Evolutionary conservation across 768 basidiomycete species (phyloP).

Genomic region (Trametes maxima): DNA sequence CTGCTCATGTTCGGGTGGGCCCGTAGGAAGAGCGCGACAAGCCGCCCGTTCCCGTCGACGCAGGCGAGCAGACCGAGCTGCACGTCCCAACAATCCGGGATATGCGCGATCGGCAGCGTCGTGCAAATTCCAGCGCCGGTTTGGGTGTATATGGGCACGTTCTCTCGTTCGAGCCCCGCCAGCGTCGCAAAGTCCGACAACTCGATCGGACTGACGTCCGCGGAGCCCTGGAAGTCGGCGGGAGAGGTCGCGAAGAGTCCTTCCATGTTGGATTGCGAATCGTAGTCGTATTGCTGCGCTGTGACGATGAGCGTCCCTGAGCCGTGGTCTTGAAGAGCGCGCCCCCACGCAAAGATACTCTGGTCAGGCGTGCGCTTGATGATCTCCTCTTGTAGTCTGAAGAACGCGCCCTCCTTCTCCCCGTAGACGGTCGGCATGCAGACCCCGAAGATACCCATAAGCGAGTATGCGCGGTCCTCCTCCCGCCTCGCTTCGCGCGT

Average conservation of each 20-base stretch:
- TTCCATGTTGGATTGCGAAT: not conserved
- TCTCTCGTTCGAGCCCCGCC: not conserved
- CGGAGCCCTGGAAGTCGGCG: conserved; percentile 3
- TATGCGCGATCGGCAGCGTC: conserved; percentile 4
- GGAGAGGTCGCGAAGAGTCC: conserved; percentile 17
- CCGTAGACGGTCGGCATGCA: conserved; percentile 15
- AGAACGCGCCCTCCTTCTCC: conserved; percentile 12
- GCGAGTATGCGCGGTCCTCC: conserved; percentile 23
- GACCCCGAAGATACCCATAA: conserved; percentile 21
- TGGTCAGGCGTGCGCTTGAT: conserved; percentile 12
- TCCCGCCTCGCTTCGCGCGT: conserved; percentile 6
- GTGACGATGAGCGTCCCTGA: not conserved
- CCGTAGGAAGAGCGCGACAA: conserved; percentile 16
- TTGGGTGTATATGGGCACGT: conserved; percentile 9
- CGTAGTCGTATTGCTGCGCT: conserved; percentile 16
- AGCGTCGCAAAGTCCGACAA: not conserved
- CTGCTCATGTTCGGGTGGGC: not conserved
- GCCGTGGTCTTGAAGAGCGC: not conserved
- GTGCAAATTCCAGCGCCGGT: conserved; percentile 11
- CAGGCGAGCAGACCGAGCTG: conserved; percentile 16
- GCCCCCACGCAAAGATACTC: conserved; percentile 18
- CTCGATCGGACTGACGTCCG: conserved; percentile 8
- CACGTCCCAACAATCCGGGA: not conserved
- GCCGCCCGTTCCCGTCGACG: conserved; percentile 3
- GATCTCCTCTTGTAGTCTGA: conserved; percentile 17